Conservation (phyloP, 768 basidiomycete genomes). For the Artomyces pyxidatus region DNA sequence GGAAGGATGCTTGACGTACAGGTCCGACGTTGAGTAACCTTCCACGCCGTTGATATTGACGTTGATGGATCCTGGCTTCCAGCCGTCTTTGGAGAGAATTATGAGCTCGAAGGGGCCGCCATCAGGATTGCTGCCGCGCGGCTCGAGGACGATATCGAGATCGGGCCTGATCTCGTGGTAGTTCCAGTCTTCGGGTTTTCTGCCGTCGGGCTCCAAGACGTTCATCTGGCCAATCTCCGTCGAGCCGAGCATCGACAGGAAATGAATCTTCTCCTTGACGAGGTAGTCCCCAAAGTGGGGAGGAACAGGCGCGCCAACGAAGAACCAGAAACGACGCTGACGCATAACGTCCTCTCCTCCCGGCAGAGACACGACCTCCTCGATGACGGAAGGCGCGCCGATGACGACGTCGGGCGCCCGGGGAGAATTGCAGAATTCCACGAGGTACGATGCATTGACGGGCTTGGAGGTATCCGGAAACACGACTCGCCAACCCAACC, state of each 20-base stretch:
- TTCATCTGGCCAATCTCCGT: constrained; percentile 9
- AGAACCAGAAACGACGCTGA: constrained; percentile 3
- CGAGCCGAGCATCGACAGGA: constrained; percentile 5
- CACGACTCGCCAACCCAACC: not conserved
- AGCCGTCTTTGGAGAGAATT: not conserved
- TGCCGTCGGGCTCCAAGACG: constrained; percentile 5
- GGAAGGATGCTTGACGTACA: constrained; percentile 1
- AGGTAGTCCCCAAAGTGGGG: constrained; percentile 7
- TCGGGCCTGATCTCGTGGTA: constrained; percentile 7
- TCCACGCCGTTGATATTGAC: not conserved
- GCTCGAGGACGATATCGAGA: constrained; percentile 2
- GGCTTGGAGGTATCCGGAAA: constrained; percentile 1
- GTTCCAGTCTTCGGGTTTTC: constrained; percentile 4
- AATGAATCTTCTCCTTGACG: constrained; percentile 6
- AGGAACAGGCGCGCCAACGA: constrained; percentile 5
- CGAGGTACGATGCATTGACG: constrained; percentile 2
- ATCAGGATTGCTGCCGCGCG: not conserved
- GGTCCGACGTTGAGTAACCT: constrained; percentile 4
- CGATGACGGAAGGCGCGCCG: constrained; percentile 6
- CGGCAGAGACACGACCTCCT: constrained; percentile 1
- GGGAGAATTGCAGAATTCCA: not conserved
- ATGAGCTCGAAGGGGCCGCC: constrained; percentile 1
- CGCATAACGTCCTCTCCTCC: constrained; percentile 4
- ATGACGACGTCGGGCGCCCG: constrained; percentile 3
- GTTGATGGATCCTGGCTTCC: constrained; percentile 4